A percentile compares a stretch with the other conserved stretches of the same genome.
These are phyloP conservation scores for Pachyrhizus erosus DNA, from an alignment of 306 rosid species.

Conservation along the genomic window DNA sequence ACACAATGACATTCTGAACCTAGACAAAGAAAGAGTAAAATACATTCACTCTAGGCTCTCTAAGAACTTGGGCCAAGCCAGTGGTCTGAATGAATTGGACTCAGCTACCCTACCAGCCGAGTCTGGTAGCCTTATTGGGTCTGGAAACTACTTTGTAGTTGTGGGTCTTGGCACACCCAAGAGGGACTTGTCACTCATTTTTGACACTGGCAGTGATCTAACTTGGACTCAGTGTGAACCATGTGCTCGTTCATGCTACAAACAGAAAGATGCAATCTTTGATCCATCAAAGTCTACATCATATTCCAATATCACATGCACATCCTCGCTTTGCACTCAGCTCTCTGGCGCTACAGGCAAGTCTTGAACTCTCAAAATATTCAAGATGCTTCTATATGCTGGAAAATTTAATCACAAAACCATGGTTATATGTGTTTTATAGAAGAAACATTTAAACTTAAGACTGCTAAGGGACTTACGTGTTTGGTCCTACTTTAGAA, in stretches of 20 bases:
- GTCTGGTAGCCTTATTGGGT: conserved; percentile 57
- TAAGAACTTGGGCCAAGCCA: background rate
- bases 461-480: too few species aligned
- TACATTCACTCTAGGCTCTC: conserved; percentile 48
- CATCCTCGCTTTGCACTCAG: conserved; percentile 51
- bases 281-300: conserved; percentile 56
- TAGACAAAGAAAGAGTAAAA: conserved; percentile 53
- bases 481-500: too few species aligned
- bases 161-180: conserved; percentile 73
- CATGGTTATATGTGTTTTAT: too few species aligned
- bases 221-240: conserved; percentile 90
- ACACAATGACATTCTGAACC: conserved; percentile 46
- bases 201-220: conserved; percentile 77
- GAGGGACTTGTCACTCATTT: conserved; percentile 55
- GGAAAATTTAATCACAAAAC: background rate
- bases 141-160: conserved; percentile 66
- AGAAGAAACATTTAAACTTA: too few species aligned
- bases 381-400: background rate
- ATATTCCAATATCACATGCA: conserved; percentile 60
- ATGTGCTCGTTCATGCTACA: conserved; percentile 57
- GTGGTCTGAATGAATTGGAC: background rate
- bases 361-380: background rate
- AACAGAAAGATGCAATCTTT: conserved; percentile 57
- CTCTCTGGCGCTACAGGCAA: conserved; percentile 63
- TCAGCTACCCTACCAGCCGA: conserved; percentile 57